Base-by-base conservation (phyloP, 495 filamentous ascomycete species). In the Aeminium ludgeri region DNA sequence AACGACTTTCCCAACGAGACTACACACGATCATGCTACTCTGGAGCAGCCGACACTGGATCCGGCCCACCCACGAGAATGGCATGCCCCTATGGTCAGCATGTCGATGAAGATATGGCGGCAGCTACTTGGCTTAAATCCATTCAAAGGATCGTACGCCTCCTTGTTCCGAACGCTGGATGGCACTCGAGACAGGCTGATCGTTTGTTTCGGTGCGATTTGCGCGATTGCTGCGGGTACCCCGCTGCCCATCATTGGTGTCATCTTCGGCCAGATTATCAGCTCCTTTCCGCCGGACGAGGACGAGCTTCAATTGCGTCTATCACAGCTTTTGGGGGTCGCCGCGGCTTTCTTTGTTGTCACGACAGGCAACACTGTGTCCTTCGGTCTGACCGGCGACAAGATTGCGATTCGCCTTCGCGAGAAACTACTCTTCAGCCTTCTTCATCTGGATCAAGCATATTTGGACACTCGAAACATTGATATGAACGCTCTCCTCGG, bases 221-320 rank as follows among this genome's bases (percentile, higher is more conserved):
- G 57, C 15, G 41, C 62, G 10, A 43, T 60, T 15, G 61, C 61
- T 13, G 63, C 63, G 0, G 63, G 62, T 7, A 34, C 56, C 10
- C 61, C 62, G 4, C 35, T 65, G 8, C 62, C 63, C 13, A 20
- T 65, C 10, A 65, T 65, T 43, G 60, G 59, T n/a, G 45, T 65
- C 20, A 58, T 65, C 16, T 65, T 65, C 34, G 63, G 63, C 6
- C 49, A 58, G 29, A 51, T 66, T 30, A 63, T 65, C 30, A 55
- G 59, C 20, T 13, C 32, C n/a, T 64, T 65, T 32, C 62, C 61
- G n/a, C 61, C 62, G 0, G 20, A 30, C 6, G 51, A 58, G 31
- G 56, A 57, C 23, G 62, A 61, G 36, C 40, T 65, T 10, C 33
- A 41, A 20, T 40, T 35, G 7, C 23, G 53, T 11, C 34, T 64